Conservation (phyloP, 768 basidiomycete species). For the Serendipita sp. region DNA sequence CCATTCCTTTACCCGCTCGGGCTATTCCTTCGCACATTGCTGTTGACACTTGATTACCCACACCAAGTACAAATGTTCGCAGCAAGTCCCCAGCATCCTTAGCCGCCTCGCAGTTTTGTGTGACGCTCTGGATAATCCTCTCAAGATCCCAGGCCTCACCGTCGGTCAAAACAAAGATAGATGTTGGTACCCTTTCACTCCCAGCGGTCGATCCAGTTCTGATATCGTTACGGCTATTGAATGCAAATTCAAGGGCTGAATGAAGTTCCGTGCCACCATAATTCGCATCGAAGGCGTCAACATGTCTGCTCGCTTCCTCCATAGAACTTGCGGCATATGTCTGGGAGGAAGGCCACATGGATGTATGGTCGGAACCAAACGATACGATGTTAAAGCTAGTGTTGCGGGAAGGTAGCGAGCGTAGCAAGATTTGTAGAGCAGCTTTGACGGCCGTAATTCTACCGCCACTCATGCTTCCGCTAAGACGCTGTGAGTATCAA, state of each 20-base stretch:
- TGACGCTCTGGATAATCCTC: background rate
- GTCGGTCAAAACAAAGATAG: conserved; percentile 8
- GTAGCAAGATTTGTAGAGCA: conserved; percentile 9
- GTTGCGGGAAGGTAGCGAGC: conserved; percentile 7
- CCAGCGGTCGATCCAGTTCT: background rate
- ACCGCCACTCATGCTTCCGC: conserved; percentile 4
- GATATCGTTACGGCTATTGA: background rate
- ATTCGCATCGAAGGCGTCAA: conserved; percentile 9
- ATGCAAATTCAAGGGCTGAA: background rate
- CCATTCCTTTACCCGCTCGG: background rate
- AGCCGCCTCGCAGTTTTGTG: background rate
- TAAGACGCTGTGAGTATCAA: background rate
- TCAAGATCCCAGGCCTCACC: conserved; percentile 9
- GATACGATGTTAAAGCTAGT: conserved; percentile 3
- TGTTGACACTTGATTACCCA: background rate
- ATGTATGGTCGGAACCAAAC: background rate
- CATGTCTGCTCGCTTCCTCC: conserved; percentile 8
- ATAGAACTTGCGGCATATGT: background rate
- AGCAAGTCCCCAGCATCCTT: background rate
- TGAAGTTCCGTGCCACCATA: conserved; percentile 10
- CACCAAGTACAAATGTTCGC: conserved; percentile 12
- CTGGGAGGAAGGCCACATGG: conserved; percentile 3
- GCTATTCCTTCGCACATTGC: too few species aligned
- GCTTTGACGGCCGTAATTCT: conserved; percentile 6
- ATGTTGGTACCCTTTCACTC: background rate